Conservation (phyloP, 129 eudicot genomes). For the sunflower (Helianthus annuus) region DNA sequence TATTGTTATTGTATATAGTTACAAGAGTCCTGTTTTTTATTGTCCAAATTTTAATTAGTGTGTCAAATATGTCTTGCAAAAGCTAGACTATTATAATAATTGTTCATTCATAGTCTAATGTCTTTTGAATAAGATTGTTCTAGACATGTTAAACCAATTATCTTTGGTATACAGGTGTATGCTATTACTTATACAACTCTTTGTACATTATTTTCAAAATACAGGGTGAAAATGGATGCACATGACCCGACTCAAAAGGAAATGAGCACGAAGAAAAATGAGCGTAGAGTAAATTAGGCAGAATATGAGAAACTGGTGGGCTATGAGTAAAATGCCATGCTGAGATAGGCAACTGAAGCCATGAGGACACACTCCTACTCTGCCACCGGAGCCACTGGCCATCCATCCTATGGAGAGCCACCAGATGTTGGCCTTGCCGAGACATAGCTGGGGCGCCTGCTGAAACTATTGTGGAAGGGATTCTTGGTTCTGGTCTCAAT, state of each 20-base stretch:
- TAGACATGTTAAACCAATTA: not conserved
- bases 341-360: too few relatives aligned
- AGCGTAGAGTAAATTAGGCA: constrained; percentile 46
- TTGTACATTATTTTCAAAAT: too few relatives aligned
- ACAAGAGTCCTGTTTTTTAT: not conserved
- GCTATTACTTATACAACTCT: constrained; percentile 30
- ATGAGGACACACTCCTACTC: too few relatives aligned
- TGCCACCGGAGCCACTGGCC: constrained; percentile 40
- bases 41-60: not conserved
- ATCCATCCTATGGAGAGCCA: constrained; percentile 41
- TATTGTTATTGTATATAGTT: not conserved
- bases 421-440: constrained; percentile 79
- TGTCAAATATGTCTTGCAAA: not conserved
- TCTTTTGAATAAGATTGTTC: not conserved
- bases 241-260: constrained; percentile 54
- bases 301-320: constrained; percentile 57
- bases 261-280: constrained; percentile 59
- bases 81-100: not conserved
- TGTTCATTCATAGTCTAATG: not conserved
- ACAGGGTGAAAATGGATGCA: constrained; percentile 51
- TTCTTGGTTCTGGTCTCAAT: constrained; percentile 49
- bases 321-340: constrained; percentile 47
- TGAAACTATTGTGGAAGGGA: constrained; percentile 64
- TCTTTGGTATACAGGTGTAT: constrained; percentile 62
- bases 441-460: constrained; percentile 69